A percentile compares a stretch with the other conserved stretches of the same genome.
These are phyloP conservation scores for Fusarium hainanense DNA, from an alignment of 2,329 filamentous ascomycete species.

Conservation along the genomic window DNA sequence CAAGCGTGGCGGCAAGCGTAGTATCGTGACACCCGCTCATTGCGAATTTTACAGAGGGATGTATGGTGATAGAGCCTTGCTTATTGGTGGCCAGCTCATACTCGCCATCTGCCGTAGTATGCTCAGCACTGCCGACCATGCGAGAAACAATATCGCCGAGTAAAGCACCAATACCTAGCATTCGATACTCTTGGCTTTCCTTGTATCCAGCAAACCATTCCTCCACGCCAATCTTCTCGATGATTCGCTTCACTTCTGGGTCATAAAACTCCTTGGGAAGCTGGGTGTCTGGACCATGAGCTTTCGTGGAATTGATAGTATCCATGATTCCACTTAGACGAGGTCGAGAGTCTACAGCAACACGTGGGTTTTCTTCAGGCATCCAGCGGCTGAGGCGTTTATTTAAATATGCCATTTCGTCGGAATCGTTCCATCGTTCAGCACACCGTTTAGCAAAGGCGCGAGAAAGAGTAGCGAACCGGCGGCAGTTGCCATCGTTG, in stretches of 20 bases:
- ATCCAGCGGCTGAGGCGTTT: slow-evolving; percentile 85
- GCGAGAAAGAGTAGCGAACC: slow-evolving; percentile 75
- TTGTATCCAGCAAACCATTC: slow-evolving; percentile 93
- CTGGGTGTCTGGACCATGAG: slow-evolving; percentile 78
- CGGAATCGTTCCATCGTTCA: slow-evolving; percentile 77
- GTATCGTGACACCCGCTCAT: slow-evolving; percentile 94
- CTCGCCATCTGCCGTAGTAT: slow-evolving; percentile 64
- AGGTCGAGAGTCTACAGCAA: slow-evolving; percentile 87
- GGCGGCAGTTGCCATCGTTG: slow-evolving; percentile 78
- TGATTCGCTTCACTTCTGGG: slow-evolving; percentile 71
- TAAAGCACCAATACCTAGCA: slow-evolving; percentile 84
- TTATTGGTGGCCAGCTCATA: slow-evolving; percentile 57
- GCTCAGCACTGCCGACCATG: slow-evolving; percentile 75
- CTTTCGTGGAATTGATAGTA: slow-evolving; percentile 87
- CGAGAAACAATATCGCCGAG: slow-evolving; percentile 84
- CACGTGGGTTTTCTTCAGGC: slow-evolving; percentile 72
- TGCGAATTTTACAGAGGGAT: slow-evolving; percentile 73
- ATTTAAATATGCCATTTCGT: slow-evolving; percentile 87
- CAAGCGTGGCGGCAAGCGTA: slow-evolving; percentile 82
- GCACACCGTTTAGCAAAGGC: slow-evolving; percentile 79
- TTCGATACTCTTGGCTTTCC: slow-evolving; percentile 88
- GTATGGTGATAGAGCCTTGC: slow-evolving; percentile 48
- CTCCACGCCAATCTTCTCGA: slow-evolving; percentile 82
- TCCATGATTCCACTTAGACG: slow-evolving; percentile 93
- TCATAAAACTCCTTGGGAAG: slow-evolving; percentile 92